phyloP scores from a whole-genome alignment of 2,329 filamentous ascomycete species.

The Trichoderma sp. region DNA sequence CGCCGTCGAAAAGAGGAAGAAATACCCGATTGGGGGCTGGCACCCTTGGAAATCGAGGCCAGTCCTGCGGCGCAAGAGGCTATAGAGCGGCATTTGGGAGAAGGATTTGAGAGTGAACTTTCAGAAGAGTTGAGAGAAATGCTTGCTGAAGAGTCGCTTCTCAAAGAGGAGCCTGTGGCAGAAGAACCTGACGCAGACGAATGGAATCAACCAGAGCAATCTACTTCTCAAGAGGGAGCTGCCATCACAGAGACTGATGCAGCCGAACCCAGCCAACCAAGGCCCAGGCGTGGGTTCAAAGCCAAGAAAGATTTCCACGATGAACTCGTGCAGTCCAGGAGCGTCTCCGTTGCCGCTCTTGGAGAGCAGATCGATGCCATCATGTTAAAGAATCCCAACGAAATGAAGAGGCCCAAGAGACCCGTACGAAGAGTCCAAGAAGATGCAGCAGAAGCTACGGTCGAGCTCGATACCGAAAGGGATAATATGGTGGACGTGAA shows the following conservation, averaged over 20 bases:
- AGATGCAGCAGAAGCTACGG: slow-evolving; percentile 12
- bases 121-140: neutral
- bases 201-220: neutral
- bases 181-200: neutral
- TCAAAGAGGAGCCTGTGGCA: neutral
- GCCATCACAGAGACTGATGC: neutral
- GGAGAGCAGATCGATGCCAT: slow-evolving; percentile 44
- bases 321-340: slow-evolving; percentile 31
- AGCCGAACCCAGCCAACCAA: neutral
- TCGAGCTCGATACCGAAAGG: slow-evolving; percentile 33
- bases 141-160: neutral
- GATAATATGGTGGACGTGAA: slow-evolving; percentile 30
- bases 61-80: neutral
- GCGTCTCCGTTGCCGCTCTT: slow-evolving; percentile 35
- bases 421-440: slow-evolving; percentile 23
- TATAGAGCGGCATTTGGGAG: neutral
- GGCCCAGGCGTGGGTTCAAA: neutral
- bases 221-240: neutral
- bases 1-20: slow-evolving; percentile 13
- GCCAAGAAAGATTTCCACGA: slow-evolving; percentile 24
- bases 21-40: slow-evolving; percentile 21
- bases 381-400: slow-evolving; percentile 44
- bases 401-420: slow-evolving; percentile 26
- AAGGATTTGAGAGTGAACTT: neutral
- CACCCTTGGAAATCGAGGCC: neutral